phyloP scores from a whole-genome alignment of 768 basidiomycete genomes.

The Mycena haematopus region DNA sequence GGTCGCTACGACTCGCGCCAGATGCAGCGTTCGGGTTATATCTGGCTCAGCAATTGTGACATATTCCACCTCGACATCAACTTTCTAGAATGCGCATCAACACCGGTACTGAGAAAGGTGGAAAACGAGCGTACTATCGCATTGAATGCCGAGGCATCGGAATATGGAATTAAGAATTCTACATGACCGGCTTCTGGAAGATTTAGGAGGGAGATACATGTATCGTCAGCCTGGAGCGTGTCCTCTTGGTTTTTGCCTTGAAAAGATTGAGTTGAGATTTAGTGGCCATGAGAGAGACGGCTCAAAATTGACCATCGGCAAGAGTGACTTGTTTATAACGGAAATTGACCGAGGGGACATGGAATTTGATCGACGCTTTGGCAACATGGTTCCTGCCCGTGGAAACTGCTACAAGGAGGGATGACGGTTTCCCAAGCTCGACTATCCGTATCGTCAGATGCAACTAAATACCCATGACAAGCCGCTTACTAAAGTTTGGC shows the following conservation, averaged over 20 bases:
- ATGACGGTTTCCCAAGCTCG: slow-evolving; percentile 65
- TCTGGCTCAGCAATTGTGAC: slow-evolving; percentile 59
- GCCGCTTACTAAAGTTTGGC: slow-evolving; percentile 52
- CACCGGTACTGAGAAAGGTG: not conserved
- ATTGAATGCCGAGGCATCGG: slow-evolving; percentile 64
- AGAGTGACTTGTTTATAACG: slow-evolving; percentile 48
- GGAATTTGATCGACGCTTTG: slow-evolving; percentile 58
- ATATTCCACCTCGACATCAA: slow-evolving; percentile 73
- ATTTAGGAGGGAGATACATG: slow-evolving; percentile 54
- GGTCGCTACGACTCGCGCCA: slow-evolving; percentile 63
- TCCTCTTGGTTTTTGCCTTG: slow-evolving; percentile 31
- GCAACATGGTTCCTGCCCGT: slow-evolving; percentile 74
- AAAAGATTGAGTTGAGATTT: not conserved
- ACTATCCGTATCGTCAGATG: slow-evolving; percentile 46
- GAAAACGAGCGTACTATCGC: slow-evolving; percentile 59
- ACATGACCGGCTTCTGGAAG: slow-evolving; percentile 53
- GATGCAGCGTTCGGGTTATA: slow-evolving; percentile 58
- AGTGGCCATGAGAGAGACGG: slow-evolving; percentile 1
- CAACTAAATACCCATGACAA: slow-evolving; percentile 1
- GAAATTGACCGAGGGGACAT: slow-evolving; percentile 62
- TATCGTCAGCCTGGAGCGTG: slow-evolving; percentile 46
- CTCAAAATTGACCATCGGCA: slow-evolving; percentile 40
- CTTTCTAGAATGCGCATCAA: slow-evolving; percentile 55
- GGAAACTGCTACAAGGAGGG: slow-evolving; percentile 60
- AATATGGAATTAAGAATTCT: slow-evolving; percentile 67